phyloP scores from a whole-genome alignment of 2,329 filamentous ascomycete species.

The Stachybotrys echinatus region DNA sequence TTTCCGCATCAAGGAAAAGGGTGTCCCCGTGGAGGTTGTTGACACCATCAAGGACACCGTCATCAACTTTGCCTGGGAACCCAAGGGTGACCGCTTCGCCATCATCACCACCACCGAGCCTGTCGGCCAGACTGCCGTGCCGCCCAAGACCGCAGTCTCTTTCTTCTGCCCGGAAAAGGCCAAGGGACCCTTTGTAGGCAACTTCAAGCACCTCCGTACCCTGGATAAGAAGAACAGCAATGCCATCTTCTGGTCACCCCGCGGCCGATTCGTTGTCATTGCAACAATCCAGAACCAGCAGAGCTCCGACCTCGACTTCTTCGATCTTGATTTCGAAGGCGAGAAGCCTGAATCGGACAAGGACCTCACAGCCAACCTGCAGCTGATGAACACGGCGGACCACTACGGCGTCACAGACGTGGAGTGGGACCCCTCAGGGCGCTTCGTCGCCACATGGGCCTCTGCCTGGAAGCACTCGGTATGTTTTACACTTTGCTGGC shows the following conservation, averaged over 20 bases:
- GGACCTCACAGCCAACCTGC: slow-evolving; percentile 88
- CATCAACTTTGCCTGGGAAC: slow-evolving; percentile 99
- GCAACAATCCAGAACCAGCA: slow-evolving; percentile 90
- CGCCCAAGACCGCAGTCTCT: slow-evolving; percentile 87
- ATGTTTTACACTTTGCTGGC: slow-evolving; percentile 34
- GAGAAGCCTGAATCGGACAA: slow-evolving; percentile 92
- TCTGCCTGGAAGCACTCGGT: slow-evolving; percentile 94
- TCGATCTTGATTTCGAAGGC: slow-evolving; percentile 95
- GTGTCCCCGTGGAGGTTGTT: slow-evolving; percentile 95
- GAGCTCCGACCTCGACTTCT: slow-evolving; percentile 95
- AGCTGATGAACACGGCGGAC: slow-evolving; percentile 88
- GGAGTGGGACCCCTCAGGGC: slow-evolving; percentile 95
- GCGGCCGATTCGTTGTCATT: slow-evolving; percentile 89
- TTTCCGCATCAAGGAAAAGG: slow-evolving; percentile 96
- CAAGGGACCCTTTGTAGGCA: slow-evolving; percentile 75
- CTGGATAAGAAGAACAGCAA: slow-evolving; percentile 99
- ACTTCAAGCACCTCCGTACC: slow-evolving; percentile 94
- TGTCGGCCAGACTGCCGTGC: slow-evolving; percentile 69
- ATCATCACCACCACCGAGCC: slow-evolving; percentile 93
- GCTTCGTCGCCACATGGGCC: slow-evolving; percentile 89
- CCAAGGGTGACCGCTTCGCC: slow-evolving; percentile 94
- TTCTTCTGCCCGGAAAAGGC: slow-evolving; percentile 97
- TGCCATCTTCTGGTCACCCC: slow-evolving; percentile 97
- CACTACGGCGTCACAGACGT: slow-evolving; percentile 98
- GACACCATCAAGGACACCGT: slow-evolving; percentile 98